A percentile compares a stretch with the other conserved stretches of the same genome.
Evolutionary conservation across 306 rosid genomes (phyloP).

Genomic region (Prunus dulcis): DNA sequence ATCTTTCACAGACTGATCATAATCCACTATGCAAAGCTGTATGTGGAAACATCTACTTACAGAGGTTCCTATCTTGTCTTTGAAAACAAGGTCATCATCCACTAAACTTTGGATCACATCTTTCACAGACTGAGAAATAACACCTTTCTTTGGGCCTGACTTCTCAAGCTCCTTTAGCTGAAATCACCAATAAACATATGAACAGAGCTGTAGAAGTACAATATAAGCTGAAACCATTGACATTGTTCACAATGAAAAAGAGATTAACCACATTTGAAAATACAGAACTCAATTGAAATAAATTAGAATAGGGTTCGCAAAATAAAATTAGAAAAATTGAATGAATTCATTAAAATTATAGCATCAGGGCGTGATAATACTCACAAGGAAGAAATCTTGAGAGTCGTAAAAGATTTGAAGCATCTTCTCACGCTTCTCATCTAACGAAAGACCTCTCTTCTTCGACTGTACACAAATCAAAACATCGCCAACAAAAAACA

Average conservation of each 20-base stretch:
- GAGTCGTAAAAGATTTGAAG: constrained; percentile 90
- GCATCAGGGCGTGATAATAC: neutral
- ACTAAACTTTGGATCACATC: constrained; percentile 92
- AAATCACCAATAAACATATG: constrained; percentile 14
- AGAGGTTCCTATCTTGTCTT: constrained; percentile 96
- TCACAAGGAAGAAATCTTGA: constrained; percentile 84
- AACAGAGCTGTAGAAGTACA: no score
- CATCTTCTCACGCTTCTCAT: constrained; percentile 98
- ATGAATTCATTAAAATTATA: neutral
- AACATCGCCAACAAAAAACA: neutral
- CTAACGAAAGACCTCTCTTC: constrained; percentile 93
- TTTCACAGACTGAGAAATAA: constrained; percentile 89
- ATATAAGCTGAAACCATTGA: no score
- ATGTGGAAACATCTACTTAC: constrained; percentile 48
- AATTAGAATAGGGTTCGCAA: neutral
- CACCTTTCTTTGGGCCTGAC: constrained; percentile 85
- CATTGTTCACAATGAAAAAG: neutral
- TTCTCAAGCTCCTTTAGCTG: constrained; percentile 98
- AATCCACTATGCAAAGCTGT: neutral
- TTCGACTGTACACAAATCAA: constrained; percentile 58
- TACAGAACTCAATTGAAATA: neutral
- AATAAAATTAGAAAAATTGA: neutral
- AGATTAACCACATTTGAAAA: neutral
- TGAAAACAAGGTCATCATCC: constrained; percentile 92
- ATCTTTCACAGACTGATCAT: no score